Base-by-base conservation (phyloP, 768 basidiomycete genomes). In the Hericium erinaceus region DNA sequence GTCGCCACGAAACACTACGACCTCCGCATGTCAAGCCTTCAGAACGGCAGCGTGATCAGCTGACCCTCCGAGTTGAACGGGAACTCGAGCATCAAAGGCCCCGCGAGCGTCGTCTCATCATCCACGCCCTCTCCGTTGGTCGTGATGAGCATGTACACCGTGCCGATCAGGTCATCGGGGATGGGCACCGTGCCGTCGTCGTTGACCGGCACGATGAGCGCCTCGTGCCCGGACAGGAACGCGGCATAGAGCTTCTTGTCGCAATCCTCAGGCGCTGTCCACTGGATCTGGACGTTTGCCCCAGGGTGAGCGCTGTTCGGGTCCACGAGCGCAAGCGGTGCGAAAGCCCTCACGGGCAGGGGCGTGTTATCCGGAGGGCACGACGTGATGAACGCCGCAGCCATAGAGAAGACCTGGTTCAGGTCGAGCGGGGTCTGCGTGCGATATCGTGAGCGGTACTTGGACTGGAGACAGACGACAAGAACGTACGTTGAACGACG, bases 301-400 rank as follows among this genome's bases (percentile, higher is more conserved):
- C 62, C 62, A n/a, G 62, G 62, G 26, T 38, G 15, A 24, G 56
- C 60, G 33, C 44, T 58, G n/a, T 50, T 44, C 13, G 38, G 55
- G 16, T 59, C 58, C 7, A 66, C 65, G 18, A 71, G 67, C 60
- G 65, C 70, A 56, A 85, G 73, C 13, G 70, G 60, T 1, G 83
- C 79, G 75, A 82, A 84, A 12, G 80, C 72, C 54, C 71, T 75
- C 60, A 79, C 75, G 38, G 73, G 77, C 2, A 75, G 68, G 12
- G 73, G 62, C 0, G 80, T 78, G 70, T 85, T 85, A 60, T 71
- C 61, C 0, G 69, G 49, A 0, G 85, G 84, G 69, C 84, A 86
- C 0, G 71, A 71, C 22, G 68, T 70, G 70, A 83, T 79, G 69
- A 81, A 83, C 5, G 64, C 64, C 1, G 70, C 68, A 18, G 73